These are phyloP conservation scores for Musa itinerans DNA, from an alignment of 176 grass and related monocot genomes.

Conservation along the genomic window DNA sequence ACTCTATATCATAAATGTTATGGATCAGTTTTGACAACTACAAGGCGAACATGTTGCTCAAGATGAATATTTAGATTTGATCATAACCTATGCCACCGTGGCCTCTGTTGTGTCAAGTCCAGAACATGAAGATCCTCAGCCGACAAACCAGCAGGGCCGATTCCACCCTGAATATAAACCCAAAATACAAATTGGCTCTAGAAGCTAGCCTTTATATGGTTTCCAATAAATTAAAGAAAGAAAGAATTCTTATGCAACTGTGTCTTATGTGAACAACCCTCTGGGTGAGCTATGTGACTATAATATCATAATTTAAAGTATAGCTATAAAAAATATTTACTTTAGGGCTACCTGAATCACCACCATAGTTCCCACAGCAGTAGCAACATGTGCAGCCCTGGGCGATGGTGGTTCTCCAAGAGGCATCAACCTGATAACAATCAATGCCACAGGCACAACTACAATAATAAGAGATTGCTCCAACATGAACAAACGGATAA, in stretches of 20 bases:
- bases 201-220: not conserved
- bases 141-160: slow-evolving; percentile 92
- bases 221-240: not conserved
- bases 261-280: too few species aligned
- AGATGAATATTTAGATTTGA: slow-evolving; percentile 1
- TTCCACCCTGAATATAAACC: slow-evolving; percentile 64
- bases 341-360: slow-evolving; percentile 77
- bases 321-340: not conserved
- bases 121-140: slow-evolving; percentile 97
- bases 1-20: slow-evolving; percentile 38
- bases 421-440: slow-evolving; percentile 65
- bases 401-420: slow-evolving; percentile 94
- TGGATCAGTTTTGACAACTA: not conserved
- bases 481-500: not conserved
- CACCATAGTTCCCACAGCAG: slow-evolving; percentile 98
- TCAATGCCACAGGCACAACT: not conserved
- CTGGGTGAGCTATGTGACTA: too few species aligned
- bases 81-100: slow-evolving; percentile 87
- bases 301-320: not conserved
- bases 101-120: slow-evolving; percentile 75
- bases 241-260: not conserved
- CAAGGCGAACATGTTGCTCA: not conserved
- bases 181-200: not conserved
- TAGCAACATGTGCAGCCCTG: slow-evolving; percentile 93
- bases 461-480: not conserved